Evolutionary conservation across 1,284 basidiomycete genomes (phyloP).

Genomic region (Cryptococcus sp.): DNA sequence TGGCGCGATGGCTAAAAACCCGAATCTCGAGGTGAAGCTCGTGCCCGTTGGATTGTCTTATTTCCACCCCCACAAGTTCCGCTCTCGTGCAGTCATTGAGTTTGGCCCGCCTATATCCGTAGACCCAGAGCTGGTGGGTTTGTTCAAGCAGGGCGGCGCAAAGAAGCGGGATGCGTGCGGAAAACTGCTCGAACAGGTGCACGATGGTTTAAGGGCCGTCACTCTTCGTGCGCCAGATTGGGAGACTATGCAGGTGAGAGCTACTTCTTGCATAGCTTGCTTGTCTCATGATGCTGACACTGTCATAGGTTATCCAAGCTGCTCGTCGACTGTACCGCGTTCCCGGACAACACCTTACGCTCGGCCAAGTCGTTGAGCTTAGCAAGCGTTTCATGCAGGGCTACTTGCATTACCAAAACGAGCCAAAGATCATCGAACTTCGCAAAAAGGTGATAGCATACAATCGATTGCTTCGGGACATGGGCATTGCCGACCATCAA

Average conservation of each 20-base stretch:
- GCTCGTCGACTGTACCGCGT: conserved; percentile 91
- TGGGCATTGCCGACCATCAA: conserved; percentile 98
- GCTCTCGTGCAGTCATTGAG: conserved; percentile 93
- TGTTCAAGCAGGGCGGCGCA: conserved; percentile 87
- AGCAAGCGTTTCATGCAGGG: conserved; percentile 94
- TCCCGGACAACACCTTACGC: conserved; percentile 88
- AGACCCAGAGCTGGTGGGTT: conserved; percentile 77
- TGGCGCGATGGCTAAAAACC: conserved; percentile 90
- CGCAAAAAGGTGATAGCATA: conserved; percentile 87
- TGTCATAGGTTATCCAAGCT: conserved; percentile 82
- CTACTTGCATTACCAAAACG: conserved; percentile 90
- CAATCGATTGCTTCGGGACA: conserved; percentile 84
- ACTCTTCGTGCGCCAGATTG: conserved; percentile 96
- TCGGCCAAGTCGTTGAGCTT: conserved; percentile 95
- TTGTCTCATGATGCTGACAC: conserved; percentile 3
- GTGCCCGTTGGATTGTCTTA: conserved; percentile 94
- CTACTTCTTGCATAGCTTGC: background rate
- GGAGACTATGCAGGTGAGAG: conserved; percentile 89
- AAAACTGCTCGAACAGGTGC: conserved; percentile 87
- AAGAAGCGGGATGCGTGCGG: conserved; percentile 89
- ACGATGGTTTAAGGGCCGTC: conserved; percentile 95
- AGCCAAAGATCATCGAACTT: conserved; percentile 83
- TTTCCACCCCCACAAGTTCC: conserved; percentile 93
- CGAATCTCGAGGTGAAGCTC: conserved; percentile 83
- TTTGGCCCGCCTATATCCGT: conserved; percentile 92